Percentiles rank a stretch among this genome's conserved stretches.
These are phyloP conservation scores for Rhynchosporium secalis DNA, from an alignment of 2,329 filamentous ascomycete genomes.

Conservation along the genomic window DNA sequence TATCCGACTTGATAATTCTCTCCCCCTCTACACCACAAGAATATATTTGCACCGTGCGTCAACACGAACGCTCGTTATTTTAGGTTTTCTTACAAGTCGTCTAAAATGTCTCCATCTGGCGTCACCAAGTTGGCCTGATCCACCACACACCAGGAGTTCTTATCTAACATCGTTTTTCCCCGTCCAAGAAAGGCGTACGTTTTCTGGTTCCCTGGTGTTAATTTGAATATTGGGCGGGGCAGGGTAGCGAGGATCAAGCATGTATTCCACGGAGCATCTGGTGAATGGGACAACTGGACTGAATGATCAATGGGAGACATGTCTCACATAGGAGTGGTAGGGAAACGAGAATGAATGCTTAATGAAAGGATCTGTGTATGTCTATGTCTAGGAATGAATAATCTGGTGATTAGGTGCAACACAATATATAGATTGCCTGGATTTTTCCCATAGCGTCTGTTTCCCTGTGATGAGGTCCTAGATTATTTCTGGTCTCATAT, in stretches of 20 bases:
- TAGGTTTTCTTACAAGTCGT: neutral
- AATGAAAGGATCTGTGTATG: slow-evolving; percentile 11
- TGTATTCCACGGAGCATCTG: neutral
- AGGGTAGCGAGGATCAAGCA: neutral
- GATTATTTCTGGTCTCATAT: too few relatives aligned
- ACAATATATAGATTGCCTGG: neutral
- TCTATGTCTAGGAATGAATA: neutral
- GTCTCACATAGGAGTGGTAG: neutral
- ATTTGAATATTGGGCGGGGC: neutral
- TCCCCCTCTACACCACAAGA: too few relatives aligned
- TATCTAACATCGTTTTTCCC: neutral
- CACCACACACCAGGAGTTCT: neutral
- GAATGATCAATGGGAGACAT: neutral
- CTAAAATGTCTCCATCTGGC: slow-evolving; percentile 5
- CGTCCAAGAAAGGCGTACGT: neutral
- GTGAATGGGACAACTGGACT: neutral
- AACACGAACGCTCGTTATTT: too few relatives aligned
- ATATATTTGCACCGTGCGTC: too few relatives aligned
- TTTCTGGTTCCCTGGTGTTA: slow-evolving; percentile 3
- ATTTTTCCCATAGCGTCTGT: too few relatives aligned
- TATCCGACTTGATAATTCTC: too few relatives aligned
- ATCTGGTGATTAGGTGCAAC: neutral
- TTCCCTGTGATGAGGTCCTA: too few relatives aligned
- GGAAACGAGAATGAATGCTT: slow-evolving; percentile 14
- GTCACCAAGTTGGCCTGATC: neutral